phyloP scores from a whole-genome alignment of 805 yeast genomes.

The Metschnikowia cubensis region DNA sequence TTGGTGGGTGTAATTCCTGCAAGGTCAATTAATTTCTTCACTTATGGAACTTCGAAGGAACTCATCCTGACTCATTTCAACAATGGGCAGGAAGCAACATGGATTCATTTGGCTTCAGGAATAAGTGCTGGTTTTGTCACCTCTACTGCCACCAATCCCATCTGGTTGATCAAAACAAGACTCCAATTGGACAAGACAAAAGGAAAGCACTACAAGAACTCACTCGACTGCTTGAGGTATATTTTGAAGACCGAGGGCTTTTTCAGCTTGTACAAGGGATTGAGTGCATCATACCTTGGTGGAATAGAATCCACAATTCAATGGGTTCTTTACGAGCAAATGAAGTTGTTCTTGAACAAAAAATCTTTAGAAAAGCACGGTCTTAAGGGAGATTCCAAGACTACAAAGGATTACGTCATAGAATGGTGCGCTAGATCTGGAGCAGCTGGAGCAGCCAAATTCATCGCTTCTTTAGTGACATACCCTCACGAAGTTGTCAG shows the following conservation, averaged over 20 bases:
- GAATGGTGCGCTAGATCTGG: constrained; percentile 98
- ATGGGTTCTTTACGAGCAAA: constrained; percentile 95
- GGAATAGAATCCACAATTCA: constrained; percentile 90
- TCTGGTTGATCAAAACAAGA: constrained; percentile 94
- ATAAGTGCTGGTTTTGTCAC: constrained; percentile 91
- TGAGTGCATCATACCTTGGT: constrained; percentile 91
- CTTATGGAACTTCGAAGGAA: constrained; percentile 92
- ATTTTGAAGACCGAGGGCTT: constrained; percentile 77
- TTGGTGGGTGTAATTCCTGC: constrained; percentile 98
- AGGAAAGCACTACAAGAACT: constrained; percentile 68
- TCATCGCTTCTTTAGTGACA: constrained; percentile 85
- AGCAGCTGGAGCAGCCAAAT: constrained; percentile 95
- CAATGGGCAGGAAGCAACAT: constrained; percentile 72
- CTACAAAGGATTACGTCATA: constrained; percentile 56
- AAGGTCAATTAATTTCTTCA: constrained; percentile 91
- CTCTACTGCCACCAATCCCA: constrained; percentile 95
- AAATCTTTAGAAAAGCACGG: constrained; percentile 42
- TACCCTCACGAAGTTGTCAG: constrained; percentile 98
- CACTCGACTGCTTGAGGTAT: constrained; percentile 76
- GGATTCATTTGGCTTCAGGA: constrained; percentile 84
- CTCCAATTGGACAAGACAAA: constrained; percentile 80
- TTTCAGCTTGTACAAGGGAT: constrained; percentile 78
- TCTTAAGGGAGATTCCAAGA: constrained; percentile 24
- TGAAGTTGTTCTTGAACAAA: constrained; percentile 65
- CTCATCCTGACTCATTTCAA: constrained; percentile 61